Conservation (phyloP, 176 grass and related monocot species). For the Triticum aestivum region IWGSC_CS_RefSeq_v2.1 NC_057799.1:518489236-518489735, state of each 20-base stretch:
- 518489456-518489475: slow-evolving; percentile 45
- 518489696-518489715: slow-evolving; percentile 33
- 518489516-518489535: not conserved
- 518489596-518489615: slow-evolving; percentile 55
- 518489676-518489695: slow-evolving; percentile 37
- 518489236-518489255: not conserved
- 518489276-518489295: not conserved
- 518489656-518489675: slow-evolving; percentile 55
- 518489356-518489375: not conserved
- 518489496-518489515: slow-evolving; percentile 27
- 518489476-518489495: slow-evolving; percentile 44
- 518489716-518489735: slow-evolving; percentile 28
- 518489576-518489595: slow-evolving; percentile 13
- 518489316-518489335: slow-evolving; percentile 1
- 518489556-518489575: not conserved
- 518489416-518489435: slow-evolving; percentile 18
- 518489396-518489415: not conserved
- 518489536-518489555: not conserved
- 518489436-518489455: slow-evolving; percentile 21
- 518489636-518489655: slow-evolving; percentile 30
- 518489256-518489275: not conserved
- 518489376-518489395: not conserved
- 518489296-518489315: not conserved
- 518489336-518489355: not conserved
- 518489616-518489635: slow-evolving; percentile 40